Evolutionary conservation across 352 stramenopile species (phyloP).

Genomic region (Phytopythium litorale): DNA sequence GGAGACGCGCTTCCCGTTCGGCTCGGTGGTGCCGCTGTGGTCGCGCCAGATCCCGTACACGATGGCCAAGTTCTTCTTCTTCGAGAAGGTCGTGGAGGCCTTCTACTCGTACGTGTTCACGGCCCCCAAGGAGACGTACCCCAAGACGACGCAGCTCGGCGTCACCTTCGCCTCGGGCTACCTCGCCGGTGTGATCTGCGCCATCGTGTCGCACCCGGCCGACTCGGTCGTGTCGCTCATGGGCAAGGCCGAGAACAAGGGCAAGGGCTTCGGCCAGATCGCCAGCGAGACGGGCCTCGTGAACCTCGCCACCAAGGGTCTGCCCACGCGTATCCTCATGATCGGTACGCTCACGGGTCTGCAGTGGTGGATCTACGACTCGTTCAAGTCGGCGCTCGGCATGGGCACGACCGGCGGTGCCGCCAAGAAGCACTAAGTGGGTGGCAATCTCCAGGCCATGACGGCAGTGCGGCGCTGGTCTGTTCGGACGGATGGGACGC

Average conservation of each 20-base stretch:
- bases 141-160: constrained; percentile 93
- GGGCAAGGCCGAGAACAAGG: constrained; percentile 90
- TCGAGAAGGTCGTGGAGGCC: constrained; percentile 86
- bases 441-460: constrained; percentile 12
- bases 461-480: constrained; percentile 4
- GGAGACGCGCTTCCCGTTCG: constrained; percentile 90
- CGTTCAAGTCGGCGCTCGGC: constrained; percentile 92
- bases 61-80: constrained; percentile 99
- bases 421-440: constrained; percentile 63
- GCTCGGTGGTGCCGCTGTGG: constrained; percentile 88
- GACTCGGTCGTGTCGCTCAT: constrained; percentile 99
- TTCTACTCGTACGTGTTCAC: constrained; percentile 91
- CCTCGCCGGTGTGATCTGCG: constrained; percentile 98
- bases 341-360: constrained; percentile 95
- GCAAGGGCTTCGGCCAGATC: constrained; percentile 89
- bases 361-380: constrained; percentile 97
- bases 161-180: constrained; percentile 98
- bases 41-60: constrained; percentile 98
- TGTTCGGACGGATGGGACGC: background rate
- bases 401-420: constrained; percentile 89
- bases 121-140: constrained; percentile 89
- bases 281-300: constrained; percentile 70
- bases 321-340: constrained; percentile 94
- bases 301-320: constrained; percentile 85
- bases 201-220: constrained; percentile 98